These are phyloP conservation scores for Aquilaria sinensis DNA, from an alignment of 345 rosid species.

Conservation along the genomic window DNA sequence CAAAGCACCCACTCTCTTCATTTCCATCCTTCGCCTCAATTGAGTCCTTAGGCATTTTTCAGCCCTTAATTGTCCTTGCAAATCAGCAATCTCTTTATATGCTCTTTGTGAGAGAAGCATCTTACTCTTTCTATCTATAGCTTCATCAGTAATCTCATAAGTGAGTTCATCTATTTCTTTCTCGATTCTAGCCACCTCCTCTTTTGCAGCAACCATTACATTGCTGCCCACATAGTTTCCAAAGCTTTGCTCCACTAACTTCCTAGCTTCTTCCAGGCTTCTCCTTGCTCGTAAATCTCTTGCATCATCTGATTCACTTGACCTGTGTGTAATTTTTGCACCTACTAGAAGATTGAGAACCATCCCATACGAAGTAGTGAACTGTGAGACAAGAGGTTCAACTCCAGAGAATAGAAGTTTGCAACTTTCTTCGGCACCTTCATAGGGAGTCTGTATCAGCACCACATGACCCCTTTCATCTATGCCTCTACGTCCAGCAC, in stretches of 20 bases:
- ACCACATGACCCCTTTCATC: slow-evolving; percentile 86
- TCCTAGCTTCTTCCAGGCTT: slow-evolving; percentile 88
- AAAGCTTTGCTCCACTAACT: slow-evolving; percentile 88
- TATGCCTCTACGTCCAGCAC: slow-evolving; percentile 97
- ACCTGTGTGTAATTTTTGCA: slow-evolving; percentile 51
- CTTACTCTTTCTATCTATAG: slow-evolving; percentile 74
- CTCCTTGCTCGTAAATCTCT: slow-evolving; percentile 58
- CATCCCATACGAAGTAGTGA: slow-evolving; percentile 98
- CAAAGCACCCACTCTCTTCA: slow-evolving; percentile 56
- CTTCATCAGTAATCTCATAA: slow-evolving; percentile 67
- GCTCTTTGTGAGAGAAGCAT: slow-evolving; percentile 53
- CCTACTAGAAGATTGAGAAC: slow-evolving; percentile 91
- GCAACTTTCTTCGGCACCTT: slow-evolving; percentile 94
- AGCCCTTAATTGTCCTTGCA: slow-evolving; percentile 65
- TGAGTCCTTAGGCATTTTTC: slow-evolving; percentile 64
- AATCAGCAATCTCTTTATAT: slow-evolving; percentile 66
- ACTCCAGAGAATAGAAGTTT: slow-evolving; percentile 82
- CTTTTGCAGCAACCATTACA: slow-evolving; percentile 88
- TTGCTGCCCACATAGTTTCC: slow-evolving; percentile 95
- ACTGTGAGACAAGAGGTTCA: slow-evolving; percentile 89
- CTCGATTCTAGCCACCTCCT: slow-evolving; percentile 70
- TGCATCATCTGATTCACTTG: slow-evolving; percentile 43
- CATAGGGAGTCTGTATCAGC: slow-evolving; percentile 69
- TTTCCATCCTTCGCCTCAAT: slow-evolving; percentile 55
- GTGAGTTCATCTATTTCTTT: slow-evolving; percentile 63